Base-by-base conservation (phyloP, 2,329 filamentous ascomycete species). In the Aulographum hederae region DNA sequence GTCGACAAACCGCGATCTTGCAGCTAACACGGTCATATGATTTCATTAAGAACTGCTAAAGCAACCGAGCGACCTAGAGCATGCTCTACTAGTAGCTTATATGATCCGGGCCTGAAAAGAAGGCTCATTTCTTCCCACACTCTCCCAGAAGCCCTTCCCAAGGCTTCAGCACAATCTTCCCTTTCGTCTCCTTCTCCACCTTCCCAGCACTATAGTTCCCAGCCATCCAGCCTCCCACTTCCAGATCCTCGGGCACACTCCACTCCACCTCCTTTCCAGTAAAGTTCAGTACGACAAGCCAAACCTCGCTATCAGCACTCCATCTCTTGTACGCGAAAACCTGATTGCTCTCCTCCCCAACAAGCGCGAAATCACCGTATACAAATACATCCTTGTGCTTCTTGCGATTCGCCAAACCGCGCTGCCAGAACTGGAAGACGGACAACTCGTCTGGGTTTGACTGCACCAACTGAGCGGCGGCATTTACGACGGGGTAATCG, bases 351-450 rank as follows among this genome's bases (percentile, higher is more conserved):
- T 69, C 56, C 0, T 56, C 48, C 1, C 67, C 62, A 1, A 76
- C 46, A 16, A 65, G 41, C 31, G 61, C 57, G 38, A 78, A 79
- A 33, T 67, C 56, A 1, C 76, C 76, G 41, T 79, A 78, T 3
- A 79, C 65, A 35, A 81, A 70, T 2, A 78, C 46, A 37, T 78
- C 66, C 28, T 58, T 58, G 42, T 71, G 56, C 38, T 62, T 48
- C 47, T 69, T 71, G 28, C 73, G 58, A 28, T 69, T 52, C 33
- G 42, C 44, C 26, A 78, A 51, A 39, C 64, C 60, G 28, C 54
- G 48, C 48, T 64, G 65, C 69, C 73, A 78, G 48, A 74, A 78
- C 25, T 61, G 56, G 32, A 71, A 56, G 3, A 74, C 65, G 6
- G 62, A 65, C 8, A 47, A 41, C 28, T 54, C 45, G 31, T 51